phyloP scores from a whole-genome alignment of 371 early-diverging fungal species.

The Dichotomocladium elegans region DNA sequence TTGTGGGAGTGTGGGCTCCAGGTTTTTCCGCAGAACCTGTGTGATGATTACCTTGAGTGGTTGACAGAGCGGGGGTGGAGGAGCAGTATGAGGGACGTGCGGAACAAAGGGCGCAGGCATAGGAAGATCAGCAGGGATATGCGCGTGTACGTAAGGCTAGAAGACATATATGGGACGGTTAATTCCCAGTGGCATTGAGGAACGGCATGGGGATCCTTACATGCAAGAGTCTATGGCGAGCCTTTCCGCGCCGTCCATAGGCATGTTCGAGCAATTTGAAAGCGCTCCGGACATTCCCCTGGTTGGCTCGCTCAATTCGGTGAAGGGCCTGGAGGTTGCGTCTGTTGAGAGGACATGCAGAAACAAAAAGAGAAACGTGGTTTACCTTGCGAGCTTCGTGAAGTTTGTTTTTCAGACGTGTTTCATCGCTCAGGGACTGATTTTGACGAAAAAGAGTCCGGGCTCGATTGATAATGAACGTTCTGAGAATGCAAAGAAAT shows the following conservation, averaged over 20 bases:
- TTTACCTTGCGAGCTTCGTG: slow-evolving; percentile 34
- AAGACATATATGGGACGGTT: neutral
- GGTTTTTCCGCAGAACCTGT: slow-evolving; percentile 11
- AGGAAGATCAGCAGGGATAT: slow-evolving; percentile 11
- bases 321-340: slow-evolving; percentile 18
- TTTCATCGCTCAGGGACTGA: slow-evolving; percentile 20
- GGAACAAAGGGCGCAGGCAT: slow-evolving; percentile 31
- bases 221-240: slow-evolving; percentile 23
- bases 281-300: slow-evolving; percentile 22
- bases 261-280: slow-evolving; percentile 31
- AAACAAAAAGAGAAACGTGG: neutral
- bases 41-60: slow-evolving; percentile 19
- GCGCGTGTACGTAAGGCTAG: slow-evolving; percentile 27
- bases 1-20: slow-evolving; percentile 30
- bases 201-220: slow-evolving; percentile 18
- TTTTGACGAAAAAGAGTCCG: slow-evolving; percentile 24
- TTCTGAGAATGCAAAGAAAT: too few relatives aligned
- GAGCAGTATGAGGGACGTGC: slow-evolving; percentile 39
- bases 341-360: neutral
- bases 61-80: slow-evolving; percentile 34
- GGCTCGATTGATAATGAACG: slow-evolving; percentile 28
- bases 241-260: slow-evolving; percentile 41
- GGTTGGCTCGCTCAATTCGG: slow-evolving; percentile 32
- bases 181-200: too few relatives aligned
- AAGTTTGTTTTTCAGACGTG: slow-evolving; percentile 30